Evolutionary conservation across 805 yeast species (phyloP), one percentile per base, ranked within the genome.

Genomic region (Myxozyma neotropica): DNA sequence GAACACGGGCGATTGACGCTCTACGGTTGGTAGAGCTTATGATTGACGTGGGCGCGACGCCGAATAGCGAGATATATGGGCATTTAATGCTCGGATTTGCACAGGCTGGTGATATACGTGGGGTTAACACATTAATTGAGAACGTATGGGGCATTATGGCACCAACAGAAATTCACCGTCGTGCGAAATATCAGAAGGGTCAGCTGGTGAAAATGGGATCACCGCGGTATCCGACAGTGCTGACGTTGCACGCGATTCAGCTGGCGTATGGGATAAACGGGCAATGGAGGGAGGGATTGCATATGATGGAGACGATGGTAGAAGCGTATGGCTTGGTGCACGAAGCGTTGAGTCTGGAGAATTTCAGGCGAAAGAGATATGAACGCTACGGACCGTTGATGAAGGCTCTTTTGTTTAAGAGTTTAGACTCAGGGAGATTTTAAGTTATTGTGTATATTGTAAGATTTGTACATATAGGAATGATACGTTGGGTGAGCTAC

Each of bases 31-130:
- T 71, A 23, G 63, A 63, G 12, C 50, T 61, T 7, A 72, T 73
- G 74, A 55, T 63, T 33, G 58, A 60, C n/a, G 67, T 63, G 19
- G 73, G 72, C 8, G 65, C 70, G 4, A 46, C 60, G 39, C 72
- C 74, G 13, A 66, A 74, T 48, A 44, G 69, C n/a, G 61, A 68
- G 15, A 73, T 77, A 0, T 72, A 68, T 58, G 75, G 73, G 56
- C 66, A 70, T 15, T 58, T 70, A 29, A 35, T 74, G 24, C 64
- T 72, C 15, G 70, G 73, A 17, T 61, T 68, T 36, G 74, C 72
- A 17, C 71, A 73, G 44, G 46, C 62, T 8, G 68, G 69, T 15
- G 62, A 65, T 35, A 54, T 72, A 24, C 67, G 36, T 5, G 61
- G 55, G 6, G 65, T 67, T 26, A 45, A 57, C 31, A 53, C 62